Evolutionary conservation across 169 alveolate species (phyloP).

Genomic region (Plasmodium adleri): DNA sequence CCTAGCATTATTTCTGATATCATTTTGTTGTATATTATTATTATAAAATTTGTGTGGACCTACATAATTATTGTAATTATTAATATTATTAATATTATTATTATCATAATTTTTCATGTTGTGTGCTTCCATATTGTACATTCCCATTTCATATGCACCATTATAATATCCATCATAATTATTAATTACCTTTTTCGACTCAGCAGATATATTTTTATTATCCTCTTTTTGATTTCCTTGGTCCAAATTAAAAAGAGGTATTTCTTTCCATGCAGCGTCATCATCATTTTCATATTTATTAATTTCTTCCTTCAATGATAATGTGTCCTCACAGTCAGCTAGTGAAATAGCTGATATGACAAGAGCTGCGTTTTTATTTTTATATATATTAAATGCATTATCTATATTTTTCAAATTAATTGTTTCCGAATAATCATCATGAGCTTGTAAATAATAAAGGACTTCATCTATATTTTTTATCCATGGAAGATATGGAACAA

Average conservation of each 20-base stretch:
- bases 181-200: neutral
- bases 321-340: constrained; percentile 50
- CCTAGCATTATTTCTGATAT: neutral
- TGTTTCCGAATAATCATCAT: constrained; percentile 85
- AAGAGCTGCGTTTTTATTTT: constrained; percentile 66
- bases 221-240: neutral
- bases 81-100: neutral
- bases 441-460: constrained; percentile 82
- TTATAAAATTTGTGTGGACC: neutral
- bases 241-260: constrained; percentile 29
- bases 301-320: constrained; percentile 43
- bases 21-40: no score
- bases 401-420: constrained; percentile 81
- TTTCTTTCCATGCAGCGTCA: constrained; percentile 32
- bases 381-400: constrained; percentile 56
- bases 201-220: neutral
- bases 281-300: constrained; percentile 29
- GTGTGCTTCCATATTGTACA: neutral
- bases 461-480: constrained; percentile 83
- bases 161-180: neutral
- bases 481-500: constrained; percentile 88
- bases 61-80: neutral
- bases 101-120: neutral
- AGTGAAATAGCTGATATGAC: constrained; percentile 68
- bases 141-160: neutral